Conservation (phyloP, 2,329 filamentous ascomycete genomes). For the Paramyrothecium roridum region DNA sequence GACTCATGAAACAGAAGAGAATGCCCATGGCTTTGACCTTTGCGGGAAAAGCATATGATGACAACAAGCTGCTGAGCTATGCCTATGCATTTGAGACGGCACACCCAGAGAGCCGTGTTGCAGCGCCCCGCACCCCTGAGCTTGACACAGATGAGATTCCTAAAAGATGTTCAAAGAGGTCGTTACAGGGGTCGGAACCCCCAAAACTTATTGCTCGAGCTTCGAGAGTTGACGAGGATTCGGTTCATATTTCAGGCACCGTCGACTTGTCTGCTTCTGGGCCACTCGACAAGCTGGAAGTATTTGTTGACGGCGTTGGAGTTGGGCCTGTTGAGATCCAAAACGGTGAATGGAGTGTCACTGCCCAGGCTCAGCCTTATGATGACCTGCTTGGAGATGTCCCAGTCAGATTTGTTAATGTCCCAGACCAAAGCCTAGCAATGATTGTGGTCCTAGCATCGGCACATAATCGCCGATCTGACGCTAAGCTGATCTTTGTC, state of each 20-base stretch:
- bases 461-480: neutral
- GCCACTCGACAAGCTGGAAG: neutral
- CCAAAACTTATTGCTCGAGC: neutral
- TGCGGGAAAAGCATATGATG: conserved; percentile 43
- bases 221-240: neutral
- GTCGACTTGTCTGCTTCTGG: neutral
- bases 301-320: neutral
- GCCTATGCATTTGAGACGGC: conserved; percentile 15
- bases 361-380: neutral
- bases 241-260: neutral
- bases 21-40: conserved; percentile 55
- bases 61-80: conserved; percentile 25
- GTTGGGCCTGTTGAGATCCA: neutral
- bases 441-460: neutral
- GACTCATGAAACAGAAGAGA: conserved; percentile 35
- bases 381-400: neutral
- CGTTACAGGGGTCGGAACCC: neutral
- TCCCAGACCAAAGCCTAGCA: neutral
- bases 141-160: conserved; percentile 7
- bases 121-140: conserved; percentile 9
- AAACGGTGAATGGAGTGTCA: neutral
- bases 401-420: neutral
- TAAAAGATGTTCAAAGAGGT: neutral
- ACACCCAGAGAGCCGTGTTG: conserved; percentile 1
- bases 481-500: neutral